These are phyloP conservation scores for Penicillium polonicum DNA, from an alignment of 2,329 filamentous ascomycete species.

Conservation along the genomic window DNA sequence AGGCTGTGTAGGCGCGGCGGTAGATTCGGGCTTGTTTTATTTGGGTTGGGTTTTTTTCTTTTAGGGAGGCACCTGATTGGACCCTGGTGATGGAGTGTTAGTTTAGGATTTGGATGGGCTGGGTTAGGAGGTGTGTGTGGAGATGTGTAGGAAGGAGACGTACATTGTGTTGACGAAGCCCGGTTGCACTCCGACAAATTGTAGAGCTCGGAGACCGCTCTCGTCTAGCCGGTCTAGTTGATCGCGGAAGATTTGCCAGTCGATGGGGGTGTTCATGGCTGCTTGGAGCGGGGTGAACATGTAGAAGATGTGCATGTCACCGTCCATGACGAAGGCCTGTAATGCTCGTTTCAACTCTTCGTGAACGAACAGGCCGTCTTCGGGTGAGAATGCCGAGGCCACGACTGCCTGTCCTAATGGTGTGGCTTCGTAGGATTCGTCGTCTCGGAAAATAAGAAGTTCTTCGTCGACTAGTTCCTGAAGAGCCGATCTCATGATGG, in stretches of 20 bases:
- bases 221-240: conserved; percentile 70
- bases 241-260: conserved; percentile 71
- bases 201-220: conserved; percentile 66
- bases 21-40: conserved; percentile 63
- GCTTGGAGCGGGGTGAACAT: conserved; percentile 70
- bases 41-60: conserved; percentile 62
- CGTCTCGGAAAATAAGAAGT: conserved; percentile 54
- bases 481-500: conserved; percentile 60
- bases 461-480: conserved; percentile 56
- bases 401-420: conserved; percentile 69
- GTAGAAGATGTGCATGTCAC: conserved; percentile 77
- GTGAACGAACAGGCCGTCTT: conserved; percentile 72
- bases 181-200: conserved; percentile 67
- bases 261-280: conserved; percentile 51
- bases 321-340: conserved; percentile 73
- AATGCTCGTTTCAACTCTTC: conserved; percentile 67
- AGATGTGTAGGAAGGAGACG: neutral
- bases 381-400: conserved; percentile 68
- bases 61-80: conserved; percentile 61
- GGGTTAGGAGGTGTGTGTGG: neutral
- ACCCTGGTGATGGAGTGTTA: conserved; percentile 51
- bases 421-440: conserved; percentile 60
- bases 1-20: conserved; percentile 69
- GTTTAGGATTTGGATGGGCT: neutral
- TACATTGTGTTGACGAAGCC: conserved; percentile 66